Evolutionary conservation across 176 grass and related monocot species (phyloP), one percentile per base, ranked within the genome.

Genomic region (Oryza glaberrima): DNA sequence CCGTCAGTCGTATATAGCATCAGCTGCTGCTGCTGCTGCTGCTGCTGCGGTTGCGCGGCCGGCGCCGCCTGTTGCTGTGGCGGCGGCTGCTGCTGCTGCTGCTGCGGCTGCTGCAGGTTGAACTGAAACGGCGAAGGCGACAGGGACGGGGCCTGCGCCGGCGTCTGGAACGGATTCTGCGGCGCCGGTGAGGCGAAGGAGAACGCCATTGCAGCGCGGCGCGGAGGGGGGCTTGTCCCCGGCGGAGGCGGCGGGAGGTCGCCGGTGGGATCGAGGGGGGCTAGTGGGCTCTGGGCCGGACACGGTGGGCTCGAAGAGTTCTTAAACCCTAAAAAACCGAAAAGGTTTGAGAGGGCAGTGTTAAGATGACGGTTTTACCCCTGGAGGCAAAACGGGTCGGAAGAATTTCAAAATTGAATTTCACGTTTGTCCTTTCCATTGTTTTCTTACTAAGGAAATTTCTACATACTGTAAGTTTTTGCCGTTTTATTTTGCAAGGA

Each of bases 1-100:
- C 83, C 86, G 61, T 97, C 91, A 76, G 69, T 83, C 45, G 89
- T 92, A 38, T 79, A 91, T 28, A 94, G 72, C 81, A 90, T 84
- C 82, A 94, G 58, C 82, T 86, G 87, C 66, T 80, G 90, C 65
- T 82, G 75, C 66, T 80, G 90, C 65, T 82, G 75, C 36, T 38
- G 36, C 36, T 38, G 28, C 28, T 28, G 28, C 28, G 65, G 47
- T 81, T 86, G 88, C 74, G 81, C 67, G 26, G 26, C 47, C 79
- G 77, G 80, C 40, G 65, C 73, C 41, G 26, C 35, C 45, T 69
- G 89, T 61, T 92, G 90, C 3, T 76, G 84, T 2, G 10, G 86
- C 5, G 30, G 74, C 86, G 77, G 88, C 65, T 73, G 75, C 30
- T 30, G 30, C 77, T 79, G 75, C 30, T 30, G 30, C 77, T 79